These are phyloP conservation scores for Mycena vulgaris DNA, from an alignment of 768 basidiomycete genomes.

Conservation along the genomic window DNA sequence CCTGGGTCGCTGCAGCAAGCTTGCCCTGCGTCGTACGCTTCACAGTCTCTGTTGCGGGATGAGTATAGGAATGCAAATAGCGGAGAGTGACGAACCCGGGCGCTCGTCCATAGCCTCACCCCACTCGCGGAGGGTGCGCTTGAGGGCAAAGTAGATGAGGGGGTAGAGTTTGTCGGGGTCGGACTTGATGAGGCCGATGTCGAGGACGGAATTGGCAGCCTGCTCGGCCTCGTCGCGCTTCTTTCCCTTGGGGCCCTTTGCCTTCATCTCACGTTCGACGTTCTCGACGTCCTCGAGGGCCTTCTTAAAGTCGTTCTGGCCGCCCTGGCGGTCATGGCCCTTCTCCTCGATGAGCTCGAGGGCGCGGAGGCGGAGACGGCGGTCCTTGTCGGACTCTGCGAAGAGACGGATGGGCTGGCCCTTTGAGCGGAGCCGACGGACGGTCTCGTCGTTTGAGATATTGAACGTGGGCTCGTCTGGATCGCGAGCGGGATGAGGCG, in stretches of 20 bases:
- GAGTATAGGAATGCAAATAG: slow-evolving; percentile 8
- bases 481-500: slow-evolving; percentile 56
- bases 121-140: slow-evolving; percentile 96
- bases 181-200: slow-evolving; percentile 86
- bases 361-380: slow-evolving; percentile 90
- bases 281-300: slow-evolving; percentile 91
- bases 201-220: slow-evolving; percentile 72
- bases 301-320: slow-evolving; percentile 96
- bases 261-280: slow-evolving; percentile 76
- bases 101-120: slow-evolving; percentile 94
- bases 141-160: slow-evolving; percentile 95
- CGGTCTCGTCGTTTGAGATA: slow-evolving; percentile 93
- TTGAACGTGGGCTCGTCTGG: slow-evolving; percentile 75
- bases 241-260: slow-evolving; percentile 70
- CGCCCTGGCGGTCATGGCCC: slow-evolving; percentile 82
- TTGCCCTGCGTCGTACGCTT: slow-evolving; percentile 94
- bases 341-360: slow-evolving; percentile 96
- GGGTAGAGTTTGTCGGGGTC: slow-evolving; percentile 98
- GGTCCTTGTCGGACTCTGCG: slow-evolving; percentile 95
- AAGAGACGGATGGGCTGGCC: slow-evolving; percentile 97
- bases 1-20: slow-evolving; percentile 94
- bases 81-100: slow-evolving; percentile 71
- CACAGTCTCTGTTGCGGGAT: slow-evolving; percentile 72
- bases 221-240: slow-evolving; percentile 77
- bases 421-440: slow-evolving; percentile 90